Conservation (phyloP, 148 eudicot genomes). For the Rhododendron griersonianum region DNA sequence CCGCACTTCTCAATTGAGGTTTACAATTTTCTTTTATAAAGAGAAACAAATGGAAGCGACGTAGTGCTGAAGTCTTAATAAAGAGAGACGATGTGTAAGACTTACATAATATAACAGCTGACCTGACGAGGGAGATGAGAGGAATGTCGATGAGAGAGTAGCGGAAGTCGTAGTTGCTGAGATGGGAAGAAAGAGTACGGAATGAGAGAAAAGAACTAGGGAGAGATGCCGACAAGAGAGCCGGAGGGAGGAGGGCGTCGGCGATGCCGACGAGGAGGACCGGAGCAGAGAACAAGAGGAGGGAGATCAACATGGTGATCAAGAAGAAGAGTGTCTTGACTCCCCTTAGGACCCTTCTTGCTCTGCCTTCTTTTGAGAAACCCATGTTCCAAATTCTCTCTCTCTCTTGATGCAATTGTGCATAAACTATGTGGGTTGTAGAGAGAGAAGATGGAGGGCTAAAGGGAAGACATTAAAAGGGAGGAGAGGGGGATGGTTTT, state of each 20-base stretch:
- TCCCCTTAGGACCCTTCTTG: constrained; percentile 28
- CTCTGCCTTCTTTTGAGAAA: constrained; percentile 39
- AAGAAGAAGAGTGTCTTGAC: constrained; percentile 47
- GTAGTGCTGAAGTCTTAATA: neutral
- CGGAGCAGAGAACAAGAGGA: constrained; percentile 51
- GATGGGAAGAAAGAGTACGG: constrained; percentile 19
- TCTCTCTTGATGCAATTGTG: neutral
- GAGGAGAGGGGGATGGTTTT: neutral
- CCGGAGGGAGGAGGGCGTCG: constrained; percentile 46
- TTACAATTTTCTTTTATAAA: neutral
- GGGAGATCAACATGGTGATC: constrained; percentile 52
- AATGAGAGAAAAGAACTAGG: constrained; percentile 29
- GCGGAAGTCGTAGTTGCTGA: constrained; percentile 47
- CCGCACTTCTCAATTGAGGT: neutral
- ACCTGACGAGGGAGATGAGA: constrained; percentile 42
- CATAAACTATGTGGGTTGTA: neutral
- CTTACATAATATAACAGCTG: constrained; percentile 54
- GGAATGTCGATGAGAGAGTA: constrained; percentile 54
- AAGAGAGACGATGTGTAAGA: neutral
- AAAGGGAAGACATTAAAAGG: neutral
- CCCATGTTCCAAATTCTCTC: constrained; percentile 23
- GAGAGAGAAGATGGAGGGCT: constrained; percentile 7
- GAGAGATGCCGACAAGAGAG: constrained; percentile 47
- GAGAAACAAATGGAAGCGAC: neutral
- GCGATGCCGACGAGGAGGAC: constrained; percentile 35